Percentiles rank a stretch among this genome's conserved stretches.
Evolutionary conservation across 2,329 filamentous ascomycete species (phyloP).

Genomic region (Mycosphaerella sp.): DNA sequence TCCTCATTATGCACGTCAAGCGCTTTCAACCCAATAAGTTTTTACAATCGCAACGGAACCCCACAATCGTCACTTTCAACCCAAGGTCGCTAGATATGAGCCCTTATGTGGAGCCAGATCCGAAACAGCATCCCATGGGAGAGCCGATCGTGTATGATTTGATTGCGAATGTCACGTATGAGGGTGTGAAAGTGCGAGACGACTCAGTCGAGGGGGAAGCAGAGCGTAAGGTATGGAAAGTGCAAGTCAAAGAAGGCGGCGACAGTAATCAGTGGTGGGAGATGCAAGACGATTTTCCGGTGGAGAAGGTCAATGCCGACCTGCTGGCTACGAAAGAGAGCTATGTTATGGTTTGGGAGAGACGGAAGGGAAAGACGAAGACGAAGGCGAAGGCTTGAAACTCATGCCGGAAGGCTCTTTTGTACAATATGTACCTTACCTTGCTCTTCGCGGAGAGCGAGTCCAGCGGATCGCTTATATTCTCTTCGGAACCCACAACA

Average conservation of each 20-base stretch:
- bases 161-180: conserved; percentile 89
- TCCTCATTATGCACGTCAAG: conserved; percentile 90
- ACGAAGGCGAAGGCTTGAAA: conserved; percentile 17
- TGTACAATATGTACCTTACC: background rate
- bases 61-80: conserved; percentile 96
- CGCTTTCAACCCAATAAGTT: conserved; percentile 97
- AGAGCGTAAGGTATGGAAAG: conserved; percentile 92
- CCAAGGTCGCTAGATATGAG: conserved; percentile 77
- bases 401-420: background rate
- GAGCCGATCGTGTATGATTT: conserved; percentile 94
- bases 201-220: conserved; percentile 82
- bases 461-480: too few species aligned
- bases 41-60: conserved; percentile 80
- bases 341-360: conserved; percentile 95
- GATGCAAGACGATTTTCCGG: conserved; percentile 78
- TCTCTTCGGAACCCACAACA: too few species aligned
- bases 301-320: conserved; percentile 83
- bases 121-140: conserved; percentile 59
- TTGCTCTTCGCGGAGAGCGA: background rate
- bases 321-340: conserved; percentile 87
- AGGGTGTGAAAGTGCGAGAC: conserved; percentile 68
- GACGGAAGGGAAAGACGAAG: conserved; percentile 47
- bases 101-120: conserved; percentile 86
- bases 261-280: conserved; percentile 83
- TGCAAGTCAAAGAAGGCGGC: conserved; percentile 64